Percentiles rank a stretch among this genome's conserved stretches.
phyloP scores from a whole-genome alignment of 2,329 filamentous ascomycete genomes.

The Colletotrichum plurivorum region DNA sequence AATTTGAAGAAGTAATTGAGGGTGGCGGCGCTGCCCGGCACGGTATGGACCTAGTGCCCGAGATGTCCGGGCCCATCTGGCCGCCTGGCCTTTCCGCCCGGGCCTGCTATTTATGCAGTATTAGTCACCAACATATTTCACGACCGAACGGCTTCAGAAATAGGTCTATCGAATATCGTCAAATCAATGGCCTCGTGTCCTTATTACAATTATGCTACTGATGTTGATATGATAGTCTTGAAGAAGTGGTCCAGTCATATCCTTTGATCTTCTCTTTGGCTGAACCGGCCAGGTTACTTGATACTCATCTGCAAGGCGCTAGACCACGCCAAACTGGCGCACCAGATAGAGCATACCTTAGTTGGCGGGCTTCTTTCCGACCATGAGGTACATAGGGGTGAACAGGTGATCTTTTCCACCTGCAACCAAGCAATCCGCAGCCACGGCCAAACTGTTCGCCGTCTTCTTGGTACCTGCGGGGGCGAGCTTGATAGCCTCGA shows the following conservation, averaged over 20 bases:
- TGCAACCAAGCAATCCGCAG: constrained; percentile 87
- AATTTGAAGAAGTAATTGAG: too few species aligned
- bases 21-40: too few species aligned
- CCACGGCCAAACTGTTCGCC: constrained; percentile 87
- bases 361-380: constrained; percentile 82
- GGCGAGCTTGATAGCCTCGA: constrained; percentile 83
- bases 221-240: constrained; percentile 23
- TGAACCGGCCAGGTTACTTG: neutral
- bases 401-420: constrained; percentile 93
- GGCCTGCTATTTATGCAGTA: too few species aligned
- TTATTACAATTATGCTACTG: constrained; percentile 39
- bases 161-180: neutral
- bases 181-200: constrained; percentile 6
- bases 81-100: too few species aligned
- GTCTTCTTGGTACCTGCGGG: constrained; percentile 93
- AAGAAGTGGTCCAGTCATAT: constrained; percentile 13
- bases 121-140: too few species aligned
- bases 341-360: neutral
- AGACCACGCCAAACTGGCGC: too few species aligned
- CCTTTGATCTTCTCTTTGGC: neutral
- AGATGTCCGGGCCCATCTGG: too few species aligned
- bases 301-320: neutral
- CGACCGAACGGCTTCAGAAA: neutral
- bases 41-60: too few species aligned
- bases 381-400: constrained; percentile 98